Conservation (phyloP, 2,329 filamentous ascomycete genomes). For the Laburnicola sp. region DNA sequence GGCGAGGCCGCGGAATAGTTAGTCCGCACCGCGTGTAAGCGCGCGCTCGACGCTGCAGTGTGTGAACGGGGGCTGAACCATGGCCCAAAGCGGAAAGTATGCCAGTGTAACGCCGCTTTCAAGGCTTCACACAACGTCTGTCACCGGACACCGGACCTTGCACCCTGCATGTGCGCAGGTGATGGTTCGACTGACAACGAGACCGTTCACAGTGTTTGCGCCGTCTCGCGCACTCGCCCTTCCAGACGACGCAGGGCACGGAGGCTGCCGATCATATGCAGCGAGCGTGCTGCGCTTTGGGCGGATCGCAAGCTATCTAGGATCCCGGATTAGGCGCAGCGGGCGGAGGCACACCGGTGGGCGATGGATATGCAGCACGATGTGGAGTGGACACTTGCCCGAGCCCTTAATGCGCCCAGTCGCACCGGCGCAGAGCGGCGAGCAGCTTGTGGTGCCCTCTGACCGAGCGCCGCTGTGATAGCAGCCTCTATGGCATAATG, state of each 20-base stretch:
- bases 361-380: background rate
- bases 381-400: conserved; percentile 5
- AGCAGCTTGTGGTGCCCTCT: too few relatives aligned
- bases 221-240: conserved; percentile 1
- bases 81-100: background rate
- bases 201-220: background rate
- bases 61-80: background rate
- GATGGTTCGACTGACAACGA: background rate
- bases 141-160: background rate
- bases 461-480: too few relatives aligned
- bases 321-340: background rate
- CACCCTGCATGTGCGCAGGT: too few relatives aligned
- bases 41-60: conserved; percentile 1
- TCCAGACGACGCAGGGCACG: background rate
- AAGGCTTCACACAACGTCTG: background rate
- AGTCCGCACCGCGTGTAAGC: background rate
- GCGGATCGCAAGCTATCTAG: background rate
- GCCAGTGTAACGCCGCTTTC: too few relatives aligned
- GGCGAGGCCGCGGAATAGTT: background rate
- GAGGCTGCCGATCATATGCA: conserved; percentile 6
- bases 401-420: conserved; percentile 1
- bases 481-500: too few relatives aligned
- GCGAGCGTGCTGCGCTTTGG: background rate
- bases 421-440: background rate
- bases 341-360: background rate